Evolutionary conservation across 176 grass and related monocot genomes (phyloP).

Genomic region (Cenchrus americanus): DNA sequence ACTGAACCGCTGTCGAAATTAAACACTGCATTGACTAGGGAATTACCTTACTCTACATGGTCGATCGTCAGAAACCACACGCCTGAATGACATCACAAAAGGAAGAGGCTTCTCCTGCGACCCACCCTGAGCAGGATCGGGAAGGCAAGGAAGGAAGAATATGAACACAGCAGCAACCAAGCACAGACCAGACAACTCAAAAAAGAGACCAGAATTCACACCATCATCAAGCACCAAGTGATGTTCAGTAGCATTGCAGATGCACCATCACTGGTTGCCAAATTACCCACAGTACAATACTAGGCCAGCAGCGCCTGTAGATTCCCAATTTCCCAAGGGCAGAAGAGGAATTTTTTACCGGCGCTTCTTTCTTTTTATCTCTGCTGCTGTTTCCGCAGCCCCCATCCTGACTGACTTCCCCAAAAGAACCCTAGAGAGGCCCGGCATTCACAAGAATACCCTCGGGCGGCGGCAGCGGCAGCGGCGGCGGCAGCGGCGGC

Average conservation of each 20-base stretch:
- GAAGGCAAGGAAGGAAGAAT: neutral
- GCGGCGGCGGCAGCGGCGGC: neutral
- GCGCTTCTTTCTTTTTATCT: neutral
- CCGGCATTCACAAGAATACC: neutral
- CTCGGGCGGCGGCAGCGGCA: neutral
- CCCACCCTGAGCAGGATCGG: no score
- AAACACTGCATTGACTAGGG: neutral
- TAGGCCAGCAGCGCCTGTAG: neutral
- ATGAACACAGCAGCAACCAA: neutral
- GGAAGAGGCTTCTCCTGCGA: neutral
- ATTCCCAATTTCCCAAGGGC: neutral
- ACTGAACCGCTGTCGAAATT: neutral
- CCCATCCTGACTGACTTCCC: no score
- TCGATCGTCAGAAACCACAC: neutral
- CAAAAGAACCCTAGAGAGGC: neutral
- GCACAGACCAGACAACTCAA: neutral
- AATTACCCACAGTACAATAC: neutral
- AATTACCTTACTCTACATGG: neutral
- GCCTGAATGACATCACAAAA: neutral
- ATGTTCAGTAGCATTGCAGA: conserved; percentile 10
- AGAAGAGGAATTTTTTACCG: neutral
- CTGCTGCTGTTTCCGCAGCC: neutral
- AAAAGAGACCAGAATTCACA: neutral
- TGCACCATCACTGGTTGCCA: conserved; percentile 1
- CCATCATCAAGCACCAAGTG: neutral